Percentiles rank a stretch among this genome's conserved stretches.
These are phyloP conservation scores for Talaromyces pinophilus DNA, from an alignment of 2,329 filamentous ascomycete genomes.

Conservation along the genomic window DNA sequence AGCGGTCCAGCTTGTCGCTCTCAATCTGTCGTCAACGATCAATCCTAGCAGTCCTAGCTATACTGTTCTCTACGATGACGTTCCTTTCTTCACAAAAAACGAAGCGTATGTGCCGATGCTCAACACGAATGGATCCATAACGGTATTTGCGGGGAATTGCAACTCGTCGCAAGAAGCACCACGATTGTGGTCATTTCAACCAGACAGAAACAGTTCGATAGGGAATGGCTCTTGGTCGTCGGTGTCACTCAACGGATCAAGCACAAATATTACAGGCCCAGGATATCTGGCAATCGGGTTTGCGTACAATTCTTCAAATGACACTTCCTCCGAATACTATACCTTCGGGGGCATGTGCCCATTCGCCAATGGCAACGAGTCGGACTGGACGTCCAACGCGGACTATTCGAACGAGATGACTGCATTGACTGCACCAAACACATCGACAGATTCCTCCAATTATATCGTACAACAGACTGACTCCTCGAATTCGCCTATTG, in stretches of 20 bases:
- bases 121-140: conserved; percentile 67
- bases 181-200: conserved; percentile 69
- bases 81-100: conserved; percentile 52
- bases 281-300: conserved; percentile 64
- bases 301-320: conserved; percentile 63
- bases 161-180: conserved; percentile 50
- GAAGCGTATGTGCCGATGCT: conserved; percentile 69
- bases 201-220: conserved; percentile 43
- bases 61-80: conserved; percentile 31
- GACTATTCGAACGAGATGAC: conserved; percentile 82
- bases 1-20: conserved; percentile 59
- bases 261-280: conserved; percentile 42
- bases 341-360: conserved; percentile 92
- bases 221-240: conserved; percentile 60
- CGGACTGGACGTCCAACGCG: conserved; percentile 67
- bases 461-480: conserved; percentile 48
- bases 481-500: conserved; percentile 65
- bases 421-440: conserved; percentile 46
- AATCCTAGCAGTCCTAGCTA: conserved; percentile 47
- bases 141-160: conserved; percentile 75
- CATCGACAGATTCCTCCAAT: conserved; percentile 37
- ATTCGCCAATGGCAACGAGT: conserved; percentile 41
- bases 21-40: conserved; percentile 64
- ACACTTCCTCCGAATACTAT: conserved; percentile 58
- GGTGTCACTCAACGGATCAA: conserved; percentile 37